Evolutionary conservation across 257 asterid genomes (phyloP).

Genomic region (Marsdenia floribunda): DNA sequence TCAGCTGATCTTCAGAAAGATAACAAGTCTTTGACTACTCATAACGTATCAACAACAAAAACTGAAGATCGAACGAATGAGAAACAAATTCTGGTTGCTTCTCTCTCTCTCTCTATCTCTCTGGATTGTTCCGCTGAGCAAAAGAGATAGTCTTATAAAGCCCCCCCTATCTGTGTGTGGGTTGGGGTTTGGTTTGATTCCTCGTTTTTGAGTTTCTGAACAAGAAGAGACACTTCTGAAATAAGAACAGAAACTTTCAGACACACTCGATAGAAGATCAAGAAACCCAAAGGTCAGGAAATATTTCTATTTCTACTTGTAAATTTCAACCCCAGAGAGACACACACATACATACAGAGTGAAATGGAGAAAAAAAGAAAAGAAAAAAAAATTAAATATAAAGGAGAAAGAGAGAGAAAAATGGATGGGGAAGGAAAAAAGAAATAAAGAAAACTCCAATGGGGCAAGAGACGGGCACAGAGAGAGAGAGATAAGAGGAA

Average conservation of each 20-base stretch:
- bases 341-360: neutral
- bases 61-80: constrained; percentile 4
- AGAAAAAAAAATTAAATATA: neutral
- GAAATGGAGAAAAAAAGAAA: neutral
- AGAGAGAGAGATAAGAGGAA: neutral
- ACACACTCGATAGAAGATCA: constrained; percentile 13
- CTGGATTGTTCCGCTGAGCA: neutral
- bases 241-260: constrained; percentile 20
- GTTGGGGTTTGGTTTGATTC: neutral
- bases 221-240: constrained; percentile 35
- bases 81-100: neutral
- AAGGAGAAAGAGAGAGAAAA: neutral
- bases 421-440: neutral
- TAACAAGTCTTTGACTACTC: constrained; percentile 18
- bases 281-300: constrained; percentile 6
- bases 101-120: neutral
- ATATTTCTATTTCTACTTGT: neutral
- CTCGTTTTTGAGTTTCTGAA: constrained; percentile 14
- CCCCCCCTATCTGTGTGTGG: neutral
- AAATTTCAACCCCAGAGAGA: constrained; percentile 1
- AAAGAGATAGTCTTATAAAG: neutral
- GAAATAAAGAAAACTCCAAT: neutral
- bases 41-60: constrained; percentile 16
- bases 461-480: neutral
- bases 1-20: constrained; percentile 24